Evolutionary conservation across 345 rosid genomes (phyloP), one percentile per base, ranked within the genome.

Genomic region (Salix purpurea): DNA sequence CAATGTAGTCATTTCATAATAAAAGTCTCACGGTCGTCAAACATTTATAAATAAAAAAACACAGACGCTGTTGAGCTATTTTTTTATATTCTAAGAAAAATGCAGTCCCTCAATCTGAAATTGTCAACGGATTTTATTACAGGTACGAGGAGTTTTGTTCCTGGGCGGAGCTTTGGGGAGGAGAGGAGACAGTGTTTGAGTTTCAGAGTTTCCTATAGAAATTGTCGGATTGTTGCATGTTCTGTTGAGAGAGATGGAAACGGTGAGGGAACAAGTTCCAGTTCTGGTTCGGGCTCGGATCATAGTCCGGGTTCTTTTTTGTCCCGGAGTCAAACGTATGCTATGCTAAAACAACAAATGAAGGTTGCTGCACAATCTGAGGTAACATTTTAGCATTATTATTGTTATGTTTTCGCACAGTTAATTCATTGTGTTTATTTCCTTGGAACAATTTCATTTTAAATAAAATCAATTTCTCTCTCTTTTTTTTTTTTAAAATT

Each of bases 361-460:
- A 90, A 88, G 79, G 86, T 85, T 36, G 96, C 96, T 37, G 91
- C 93, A 58, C 87, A 86, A 81, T 82, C 90, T n/a, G 88, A 86
- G 88, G 91, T 88, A 32, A 8, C 69, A 61, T 44, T 15, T 39
- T 24, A 30, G 6, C 21, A 1, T 56, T 56, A n/a, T 9, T 56
- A 8, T n/a, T 56, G 4, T n/a, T 18, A 18, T 52, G n/a, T 40
- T 40, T 40, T 40, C 44, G 3, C 44, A 40, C 13, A 19, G 2
- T 52, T 52, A 52, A 52, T 52, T 18, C 2, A 7, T 19, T 52
- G 23, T 52, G 60, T 6, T 19, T 19, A 6, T 52, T 52, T 56
- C 62, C 10, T n/a, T 56, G 62, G 28, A 56, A 56, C 28, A 56
- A 9, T 9, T 9, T n/a, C 12, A 56, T 21, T n/a, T 9, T 69